Percentiles rank a stretch among this genome's conserved stretches.
These are phyloP conservation scores for Monosporascus sp. DNA, from an alignment of 2,329 filamentous ascomycete species.

Conservation along the genomic window DNA sequence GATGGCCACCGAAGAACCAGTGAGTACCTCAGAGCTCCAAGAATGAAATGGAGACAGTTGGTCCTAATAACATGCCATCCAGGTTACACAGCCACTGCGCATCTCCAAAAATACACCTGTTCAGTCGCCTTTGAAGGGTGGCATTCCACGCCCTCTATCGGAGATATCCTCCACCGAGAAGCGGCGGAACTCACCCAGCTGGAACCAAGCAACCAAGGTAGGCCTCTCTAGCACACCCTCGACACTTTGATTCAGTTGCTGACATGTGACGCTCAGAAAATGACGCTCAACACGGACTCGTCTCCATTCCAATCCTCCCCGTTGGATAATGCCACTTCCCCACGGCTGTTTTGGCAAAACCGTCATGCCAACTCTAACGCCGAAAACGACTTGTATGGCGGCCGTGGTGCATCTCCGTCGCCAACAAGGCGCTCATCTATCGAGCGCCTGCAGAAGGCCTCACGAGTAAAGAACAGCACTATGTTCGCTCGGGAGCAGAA, in stretches of 20 bases:
- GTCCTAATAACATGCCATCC: constrained; percentile 3
- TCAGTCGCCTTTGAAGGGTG: constrained; percentile 58
- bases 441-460: constrained; percentile 90
- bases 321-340: constrained; percentile 61
- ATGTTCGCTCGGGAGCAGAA: constrained; percentile 92
- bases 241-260: constrained; percentile 16
- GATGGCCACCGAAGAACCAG: constrained; percentile 26
- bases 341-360: constrained; percentile 88
- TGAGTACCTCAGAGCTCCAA: constrained; percentile 10
- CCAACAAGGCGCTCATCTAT: constrained; percentile 83
- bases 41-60: background rate
- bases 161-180: constrained; percentile 84
- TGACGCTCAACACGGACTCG: constrained; percentile 64
- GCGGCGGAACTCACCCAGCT: constrained; percentile 88
- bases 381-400: constrained; percentile 65
- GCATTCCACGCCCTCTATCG: constrained; percentile 69
- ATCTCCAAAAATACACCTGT: constrained; percentile 64
- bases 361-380: constrained; percentile 57
- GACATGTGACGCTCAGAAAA: constrained; percentile 48
- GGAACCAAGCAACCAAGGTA: constrained; percentile 72
- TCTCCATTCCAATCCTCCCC: constrained; percentile 85
- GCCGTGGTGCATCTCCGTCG: constrained; percentile 57
- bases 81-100: constrained; percentile 60
- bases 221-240: constrained; percentile 21
- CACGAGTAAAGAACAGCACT: constrained; percentile 95